Evolutionary conservation across 768 basidiomycete species (phyloP).

Genomic region (Russula ochroleuca): DNA sequence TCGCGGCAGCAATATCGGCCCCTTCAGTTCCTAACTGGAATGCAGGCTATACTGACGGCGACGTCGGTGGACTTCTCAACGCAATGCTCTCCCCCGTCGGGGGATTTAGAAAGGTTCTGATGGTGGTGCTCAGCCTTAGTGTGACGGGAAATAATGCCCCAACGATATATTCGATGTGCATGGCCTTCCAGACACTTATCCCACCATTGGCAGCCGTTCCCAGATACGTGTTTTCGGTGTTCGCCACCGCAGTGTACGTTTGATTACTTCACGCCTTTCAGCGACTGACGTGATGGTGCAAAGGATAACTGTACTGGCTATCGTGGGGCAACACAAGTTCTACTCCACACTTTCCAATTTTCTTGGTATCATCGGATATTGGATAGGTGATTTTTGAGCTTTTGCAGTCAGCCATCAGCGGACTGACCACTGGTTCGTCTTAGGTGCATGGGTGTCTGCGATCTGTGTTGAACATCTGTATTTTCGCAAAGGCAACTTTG

Average conservation of each 20-base stretch:
- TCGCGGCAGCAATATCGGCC: slow-evolving; percentile 58
- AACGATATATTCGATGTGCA: slow-evolving; percentile 75
- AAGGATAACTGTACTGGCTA: slow-evolving; percentile 63
- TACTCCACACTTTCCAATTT: slow-evolving; percentile 60
- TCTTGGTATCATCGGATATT: slow-evolving; percentile 57
- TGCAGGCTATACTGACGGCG: slow-evolving; percentile 48
- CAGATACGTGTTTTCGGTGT: slow-evolving; percentile 62
- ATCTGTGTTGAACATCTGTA: slow-evolving; percentile 63
- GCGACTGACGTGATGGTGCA: neutral
- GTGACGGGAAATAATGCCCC: slow-evolving; percentile 78
- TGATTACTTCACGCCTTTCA: neutral
- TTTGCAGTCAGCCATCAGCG: neutral
- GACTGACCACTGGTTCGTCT: slow-evolving; percentile 51
- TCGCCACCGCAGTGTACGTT: slow-evolving; percentile 63
- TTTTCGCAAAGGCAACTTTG: slow-evolving; percentile 51
- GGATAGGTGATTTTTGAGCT: slow-evolving; percentile 30
- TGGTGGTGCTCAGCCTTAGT: slow-evolving; percentile 69
- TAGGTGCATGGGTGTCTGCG: slow-evolving; percentile 49
- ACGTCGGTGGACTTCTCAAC: slow-evolving; percentile 58
- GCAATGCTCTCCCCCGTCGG: slow-evolving; percentile 59
- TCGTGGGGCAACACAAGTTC: slow-evolving; percentile 65
- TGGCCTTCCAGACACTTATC: slow-evolving; percentile 67
- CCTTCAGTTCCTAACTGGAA: slow-evolving; percentile 54
- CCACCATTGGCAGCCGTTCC: slow-evolving; percentile 57
- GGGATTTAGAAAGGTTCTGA: slow-evolving; percentile 65